These are phyloP conservation scores for Jatropha curcas DNA, from an alignment of 345 rosid species.

Conservation along the genomic window DNA sequence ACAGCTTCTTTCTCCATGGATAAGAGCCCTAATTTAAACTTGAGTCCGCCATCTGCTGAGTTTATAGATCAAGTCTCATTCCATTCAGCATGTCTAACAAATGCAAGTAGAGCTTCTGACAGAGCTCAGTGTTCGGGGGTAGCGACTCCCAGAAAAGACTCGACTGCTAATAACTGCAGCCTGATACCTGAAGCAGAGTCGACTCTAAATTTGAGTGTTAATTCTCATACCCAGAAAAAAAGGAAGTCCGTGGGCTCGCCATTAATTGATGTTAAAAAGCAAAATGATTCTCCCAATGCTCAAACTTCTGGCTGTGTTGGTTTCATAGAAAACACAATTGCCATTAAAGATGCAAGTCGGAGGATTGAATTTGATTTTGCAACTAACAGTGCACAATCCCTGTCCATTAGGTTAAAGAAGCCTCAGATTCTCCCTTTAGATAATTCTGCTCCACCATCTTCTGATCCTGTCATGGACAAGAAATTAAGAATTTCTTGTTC, in stretches of 20 bases:
- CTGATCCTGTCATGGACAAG: conserved; percentile 43
- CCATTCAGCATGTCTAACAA: conserved; percentile 39
- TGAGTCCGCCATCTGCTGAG: conserved; percentile 49
- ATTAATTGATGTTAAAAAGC: conserved; percentile 37
- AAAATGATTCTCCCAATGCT: conserved; percentile 24
- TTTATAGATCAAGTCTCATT: conserved; percentile 45
- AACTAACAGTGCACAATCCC: conserved; percentile 30
- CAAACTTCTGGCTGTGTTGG: conserved; percentile 27
- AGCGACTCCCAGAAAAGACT: conserved; percentile 52
- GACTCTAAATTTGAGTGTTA: conserved; percentile 57
- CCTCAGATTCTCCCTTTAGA: conserved; percentile 4
- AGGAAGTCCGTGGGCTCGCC: conserved; percentile 47
- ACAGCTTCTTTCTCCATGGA: conserved; percentile 51
- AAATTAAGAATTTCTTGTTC: conserved; percentile 58
- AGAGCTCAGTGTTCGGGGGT: conserved; percentile 29
- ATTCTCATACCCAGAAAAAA: conserved; percentile 64
- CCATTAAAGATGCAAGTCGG: conserved; percentile 33
- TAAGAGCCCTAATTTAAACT: conserved; percentile 47
- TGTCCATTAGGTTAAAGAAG: conserved; percentile 28
- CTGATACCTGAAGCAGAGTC: conserved; percentile 49
- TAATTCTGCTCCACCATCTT: conserved; percentile 20
- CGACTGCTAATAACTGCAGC: conserved; percentile 29
- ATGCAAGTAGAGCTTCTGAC: conserved; percentile 33
- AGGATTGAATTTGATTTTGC: conserved; percentile 56
- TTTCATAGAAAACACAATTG: conserved; percentile 24